Conservation (phyloP, 768 basidiomycete genomes). For the Tricholoma flavovirens region DNA sequence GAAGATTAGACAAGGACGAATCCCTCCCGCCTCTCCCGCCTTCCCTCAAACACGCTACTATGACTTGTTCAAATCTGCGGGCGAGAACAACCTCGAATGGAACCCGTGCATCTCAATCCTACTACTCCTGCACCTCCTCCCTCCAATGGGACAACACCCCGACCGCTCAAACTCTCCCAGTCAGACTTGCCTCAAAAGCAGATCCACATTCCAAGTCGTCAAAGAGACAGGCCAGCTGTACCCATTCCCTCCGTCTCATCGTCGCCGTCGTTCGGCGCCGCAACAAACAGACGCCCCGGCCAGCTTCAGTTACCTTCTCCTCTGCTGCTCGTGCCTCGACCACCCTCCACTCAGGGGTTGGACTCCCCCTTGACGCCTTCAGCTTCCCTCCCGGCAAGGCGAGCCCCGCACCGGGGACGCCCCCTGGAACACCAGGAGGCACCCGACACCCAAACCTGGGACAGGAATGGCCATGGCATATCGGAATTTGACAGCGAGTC, state of each 20-base stretch:
- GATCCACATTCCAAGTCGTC: slow-evolving; percentile 13
- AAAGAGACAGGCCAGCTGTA: slow-evolving; percentile 28
- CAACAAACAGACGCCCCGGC: slow-evolving; percentile 1
- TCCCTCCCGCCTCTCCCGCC: too few species aligned
- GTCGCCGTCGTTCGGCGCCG: slow-evolving; percentile 4
- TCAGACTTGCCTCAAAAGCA: slow-evolving; percentile 18
- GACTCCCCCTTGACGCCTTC: slow-evolving; percentile 18
- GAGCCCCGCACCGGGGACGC: not conserved
- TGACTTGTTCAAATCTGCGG: slow-evolving; percentile 4
- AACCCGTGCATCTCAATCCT: not conserved
- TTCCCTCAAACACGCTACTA: slow-evolving; percentile 10
- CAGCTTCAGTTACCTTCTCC: slow-evolving; percentile 19
- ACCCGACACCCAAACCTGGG: slow-evolving; percentile 50
- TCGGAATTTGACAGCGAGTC: slow-evolving; percentile 28
- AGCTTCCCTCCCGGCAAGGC: not conserved
- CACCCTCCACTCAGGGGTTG: slow-evolving; percentile 4
- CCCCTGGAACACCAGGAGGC: slow-evolving; percentile 12
- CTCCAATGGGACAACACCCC: slow-evolving; percentile 7
- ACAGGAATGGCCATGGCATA: slow-evolving; percentile 72
- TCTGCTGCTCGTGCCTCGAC: not conserved
- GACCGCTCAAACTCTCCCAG: too few species aligned
- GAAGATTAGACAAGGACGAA: slow-evolving; percentile 24
- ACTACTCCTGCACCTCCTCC: not conserved
- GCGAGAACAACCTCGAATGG: not conserved
- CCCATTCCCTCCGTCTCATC: slow-evolving; percentile 26